These are phyloP conservation scores for Lipomyces lipofer DNA, from an alignment of 805 yeast genomes.

Conservation along the genomic window DNA sequence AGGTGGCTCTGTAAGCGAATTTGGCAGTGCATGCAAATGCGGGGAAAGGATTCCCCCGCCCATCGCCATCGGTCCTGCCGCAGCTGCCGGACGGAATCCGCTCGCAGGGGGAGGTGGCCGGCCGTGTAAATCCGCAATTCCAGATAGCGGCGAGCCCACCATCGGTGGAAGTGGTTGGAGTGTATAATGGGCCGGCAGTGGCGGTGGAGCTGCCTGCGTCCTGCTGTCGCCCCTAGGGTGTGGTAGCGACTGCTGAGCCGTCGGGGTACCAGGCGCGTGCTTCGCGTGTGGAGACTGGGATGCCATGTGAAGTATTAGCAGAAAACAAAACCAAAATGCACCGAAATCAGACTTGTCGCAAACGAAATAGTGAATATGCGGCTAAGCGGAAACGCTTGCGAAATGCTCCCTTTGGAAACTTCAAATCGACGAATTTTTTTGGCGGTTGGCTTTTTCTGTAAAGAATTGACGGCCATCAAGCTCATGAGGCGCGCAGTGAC, in stretches of 20 bases:
- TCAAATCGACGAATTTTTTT: no score
- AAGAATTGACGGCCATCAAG: no score
- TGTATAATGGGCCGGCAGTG: background rate
- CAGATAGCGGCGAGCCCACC: background rate
- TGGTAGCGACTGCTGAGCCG: background rate
- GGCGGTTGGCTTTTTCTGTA: no score
- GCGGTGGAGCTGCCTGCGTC: background rate
- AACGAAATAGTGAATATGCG: no score
- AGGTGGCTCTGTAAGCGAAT: background rate
- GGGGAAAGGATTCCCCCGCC: background rate
- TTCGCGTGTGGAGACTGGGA: background rate
- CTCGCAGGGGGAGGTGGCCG: background rate
- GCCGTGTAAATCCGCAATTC: slow-evolving; percentile 1
- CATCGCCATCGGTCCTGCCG: background rate
- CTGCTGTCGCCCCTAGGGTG: background rate
- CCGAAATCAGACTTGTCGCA: no score
- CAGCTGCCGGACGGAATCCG: background rate
- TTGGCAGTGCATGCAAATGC: background rate
- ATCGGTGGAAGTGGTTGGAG: slow-evolving; percentile 5
- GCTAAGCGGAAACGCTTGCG: no score
- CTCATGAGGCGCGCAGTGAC: no score
- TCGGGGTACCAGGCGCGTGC: background rate
- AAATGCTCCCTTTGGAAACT: no score
- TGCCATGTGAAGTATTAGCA: no score
- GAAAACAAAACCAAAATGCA: background rate